Base-by-base conservation (phyloP, 1,284 basidiomycete genomes). In the Sphaerobolus stellatus region DNA sequence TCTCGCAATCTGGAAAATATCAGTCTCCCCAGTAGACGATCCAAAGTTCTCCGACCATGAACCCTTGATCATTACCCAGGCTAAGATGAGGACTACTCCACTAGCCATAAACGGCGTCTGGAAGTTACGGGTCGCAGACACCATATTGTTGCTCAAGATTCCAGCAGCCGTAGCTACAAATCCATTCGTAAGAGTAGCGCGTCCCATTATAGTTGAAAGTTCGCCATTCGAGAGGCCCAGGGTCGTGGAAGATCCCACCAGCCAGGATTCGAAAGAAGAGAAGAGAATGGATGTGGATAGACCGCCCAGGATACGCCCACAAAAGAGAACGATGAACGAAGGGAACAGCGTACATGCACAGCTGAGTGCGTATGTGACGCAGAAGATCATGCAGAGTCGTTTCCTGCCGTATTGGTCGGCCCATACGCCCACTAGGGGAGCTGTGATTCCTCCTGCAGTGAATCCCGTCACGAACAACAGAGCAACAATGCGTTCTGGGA, bases 351-450 rank as follows among this genome's bases (percentile, higher is more conserved):
- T 82, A 64, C 80, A 80, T 16, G 73, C 57, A 60, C 86, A 90
- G 11, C 84, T 72, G 25, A 77, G 63, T 2, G 78, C 68, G 63
- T 89, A 89, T 1, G 80, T 80, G 22, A 84, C 59, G 65, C 87
- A 89, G 68, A 89, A 90, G 8, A 76, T 69, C 36, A 86, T 74
- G 61, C 87, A 89, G 16, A 87, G 66, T 54, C 74, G 77, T 59
- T 80, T 82, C n/a, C 87, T 78, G 18, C 88, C 88, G 85, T 86
- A 76, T 66, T 85, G 80, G 66, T 88, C 87, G 7, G 87, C 87
- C 87, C 85, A 88, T 16, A 82, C 82, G 13, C 87, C 88, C 1
- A 89, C 78, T 3, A 86, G 65, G 2, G 87, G 87, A 1, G 86
- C 86, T 4, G 80, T 76, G 4, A 88, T 52, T 2, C 83, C 87